phyloP scores from a whole-genome alignment of 1,284 basidiomycete species.

The Ceratobasidium sp. region DNA sequence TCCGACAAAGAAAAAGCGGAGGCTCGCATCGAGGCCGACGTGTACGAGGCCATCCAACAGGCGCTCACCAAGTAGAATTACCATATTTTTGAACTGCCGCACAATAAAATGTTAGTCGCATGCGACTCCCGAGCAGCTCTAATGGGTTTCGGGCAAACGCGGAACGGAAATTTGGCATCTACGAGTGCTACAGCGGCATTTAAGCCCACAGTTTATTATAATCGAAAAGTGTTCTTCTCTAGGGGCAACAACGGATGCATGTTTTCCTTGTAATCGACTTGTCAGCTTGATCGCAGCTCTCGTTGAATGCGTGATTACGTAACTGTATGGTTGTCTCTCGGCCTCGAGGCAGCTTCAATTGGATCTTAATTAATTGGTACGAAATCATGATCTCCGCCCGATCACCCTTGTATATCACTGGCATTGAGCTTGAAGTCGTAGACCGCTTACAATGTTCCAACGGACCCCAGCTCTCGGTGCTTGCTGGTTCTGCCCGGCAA shows the following conservation, averaged over 20 bases:
- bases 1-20: conserved; percentile 95
- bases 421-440: neutral
- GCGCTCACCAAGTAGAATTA: conserved; percentile 64
- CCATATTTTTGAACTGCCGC: neutral
- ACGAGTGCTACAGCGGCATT: neutral
- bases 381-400: neutral
- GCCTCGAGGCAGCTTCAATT: conserved; percentile 2
- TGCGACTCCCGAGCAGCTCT: neutral
- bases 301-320: conserved; percentile 7
- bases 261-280: neutral
- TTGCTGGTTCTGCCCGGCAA: neutral
- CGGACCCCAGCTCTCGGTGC: neutral
- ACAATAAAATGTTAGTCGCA: conserved; percentile 37
- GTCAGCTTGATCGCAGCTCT: neutral
- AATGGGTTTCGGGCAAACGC: conserved; percentile 31
- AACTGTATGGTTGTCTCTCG: neutral
- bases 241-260: too few species aligned
- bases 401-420: conserved; percentile 2
- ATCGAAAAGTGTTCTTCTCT: neutral
- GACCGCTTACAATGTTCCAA: neutral
- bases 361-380: too few species aligned
- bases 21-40: conserved; percentile 95
- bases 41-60: conserved; percentile 94
- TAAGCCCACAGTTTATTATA: neutral
- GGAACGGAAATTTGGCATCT: conserved; percentile 12